Evolutionary conservation across 768 basidiomycete species (phyloP).

Genomic region (Leccinellum albellum): DNA sequence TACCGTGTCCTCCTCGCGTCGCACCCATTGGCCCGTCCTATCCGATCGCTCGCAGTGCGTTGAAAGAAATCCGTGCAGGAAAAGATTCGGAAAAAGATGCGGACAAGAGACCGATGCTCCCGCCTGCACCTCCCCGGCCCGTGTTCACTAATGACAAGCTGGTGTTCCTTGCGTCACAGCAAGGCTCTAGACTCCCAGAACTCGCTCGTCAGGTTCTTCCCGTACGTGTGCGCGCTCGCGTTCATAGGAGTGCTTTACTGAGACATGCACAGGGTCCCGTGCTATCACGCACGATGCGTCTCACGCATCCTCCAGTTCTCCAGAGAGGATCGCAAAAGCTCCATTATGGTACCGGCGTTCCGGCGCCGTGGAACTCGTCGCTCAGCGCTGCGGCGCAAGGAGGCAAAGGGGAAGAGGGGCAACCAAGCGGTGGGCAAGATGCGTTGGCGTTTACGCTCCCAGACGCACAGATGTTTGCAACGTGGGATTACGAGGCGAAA

Average conservation of each 20-base stretch:
- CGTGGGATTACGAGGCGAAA: slow-evolving; percentile 49
- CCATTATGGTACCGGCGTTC: slow-evolving; percentile 37
- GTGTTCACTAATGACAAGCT: slow-evolving; percentile 49
- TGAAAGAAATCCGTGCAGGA: slow-evolving; percentile 34
- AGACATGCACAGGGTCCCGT: slow-evolving; percentile 47
- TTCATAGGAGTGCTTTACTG: not conserved
- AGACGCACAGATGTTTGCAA: slow-evolving; percentile 48
- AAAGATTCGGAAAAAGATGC: slow-evolving; percentile 52
- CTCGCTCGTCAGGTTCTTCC: slow-evolving; percentile 65
- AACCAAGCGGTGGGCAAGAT: slow-evolving; percentile 21
- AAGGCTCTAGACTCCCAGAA: slow-evolving; percentile 61
- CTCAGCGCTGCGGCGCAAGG: slow-evolving; percentile 13
- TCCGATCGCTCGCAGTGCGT: slow-evolving; percentile 41
- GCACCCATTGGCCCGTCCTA: slow-evolving; percentile 63
- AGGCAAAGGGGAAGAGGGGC: slow-evolving; percentile 25
- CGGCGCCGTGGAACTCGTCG: slow-evolving; percentile 46
- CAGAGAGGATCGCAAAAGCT: slow-evolving; percentile 43
- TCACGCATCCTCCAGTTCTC: slow-evolving; percentile 64
- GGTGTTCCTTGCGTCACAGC: slow-evolving; percentile 61
- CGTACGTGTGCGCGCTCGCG: slow-evolving; percentile 44
- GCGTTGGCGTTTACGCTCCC: slow-evolving; percentile 35
- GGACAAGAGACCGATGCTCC: slow-evolving; percentile 37
- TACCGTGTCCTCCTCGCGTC: slow-evolving; percentile 59
- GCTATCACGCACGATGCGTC: slow-evolving; percentile 54
- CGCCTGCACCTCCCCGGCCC: slow-evolving; percentile 35